Percentiles rank a stretch among this genome's conserved stretches.
Conservation (phyloP, 495 filamentous ascomycete genomes). For the Copromyces sp. region DNA sequence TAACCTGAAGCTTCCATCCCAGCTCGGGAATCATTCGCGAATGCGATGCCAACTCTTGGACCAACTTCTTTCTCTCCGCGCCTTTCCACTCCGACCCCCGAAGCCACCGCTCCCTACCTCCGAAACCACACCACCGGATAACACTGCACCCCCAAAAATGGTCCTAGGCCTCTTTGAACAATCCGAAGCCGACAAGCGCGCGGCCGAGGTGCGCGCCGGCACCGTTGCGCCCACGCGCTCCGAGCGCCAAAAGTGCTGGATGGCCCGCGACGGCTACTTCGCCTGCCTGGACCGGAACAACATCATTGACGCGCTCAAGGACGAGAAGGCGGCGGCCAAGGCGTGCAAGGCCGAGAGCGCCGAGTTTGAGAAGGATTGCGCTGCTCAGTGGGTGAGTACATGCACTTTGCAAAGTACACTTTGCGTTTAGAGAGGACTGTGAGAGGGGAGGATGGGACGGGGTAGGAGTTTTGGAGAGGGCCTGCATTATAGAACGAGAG, state of each 20-base stretch:
- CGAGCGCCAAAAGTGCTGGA: conserved; percentile 76
- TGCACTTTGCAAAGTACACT: background rate
- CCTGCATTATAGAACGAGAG: background rate
- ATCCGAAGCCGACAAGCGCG: conserved; percentile 36
- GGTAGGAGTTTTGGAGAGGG: background rate
- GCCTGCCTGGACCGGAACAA: conserved; percentile 67
- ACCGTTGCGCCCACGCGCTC: conserved; percentile 66
- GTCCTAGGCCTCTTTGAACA: conserved; percentile 31
- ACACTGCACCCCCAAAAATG: conserved; percentile 19
- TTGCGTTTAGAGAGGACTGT: background rate
- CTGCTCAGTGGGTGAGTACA: conserved; percentile 26
- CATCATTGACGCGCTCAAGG: conserved; percentile 77
- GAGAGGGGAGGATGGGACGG: background rate
- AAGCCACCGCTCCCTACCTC: background rate
- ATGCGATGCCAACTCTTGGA: background rate
- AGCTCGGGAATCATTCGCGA: background rate
- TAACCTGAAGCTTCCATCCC: background rate
- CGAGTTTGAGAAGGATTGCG: conserved; percentile 67
- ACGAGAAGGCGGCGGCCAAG: conserved; percentile 49
- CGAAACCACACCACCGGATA: background rate
- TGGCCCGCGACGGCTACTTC: conserved; percentile 77
- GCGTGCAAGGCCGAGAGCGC: conserved; percentile 56
- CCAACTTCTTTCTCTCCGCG: background rate
- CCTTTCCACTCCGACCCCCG: background rate
- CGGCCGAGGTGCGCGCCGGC: conserved; percentile 45